These are phyloP conservation scores for Talaromyces pinophilus DNA, from an alignment of 2,329 filamentous ascomycete species.

Conservation along the genomic window DNA sequence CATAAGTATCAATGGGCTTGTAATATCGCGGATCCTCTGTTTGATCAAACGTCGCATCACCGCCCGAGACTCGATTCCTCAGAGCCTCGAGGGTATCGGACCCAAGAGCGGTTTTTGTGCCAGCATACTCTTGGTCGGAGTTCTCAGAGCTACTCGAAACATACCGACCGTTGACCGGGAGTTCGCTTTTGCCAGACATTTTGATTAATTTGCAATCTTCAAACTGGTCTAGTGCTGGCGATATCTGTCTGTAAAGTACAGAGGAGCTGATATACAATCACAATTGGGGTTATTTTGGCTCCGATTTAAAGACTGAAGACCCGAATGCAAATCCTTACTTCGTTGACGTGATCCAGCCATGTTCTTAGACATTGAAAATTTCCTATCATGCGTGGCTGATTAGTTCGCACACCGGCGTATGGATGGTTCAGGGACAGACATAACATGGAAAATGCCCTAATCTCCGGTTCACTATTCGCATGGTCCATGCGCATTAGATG, in stretches of 20 bases:
- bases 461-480: neutral
- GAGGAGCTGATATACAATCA: neutral
- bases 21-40: conserved; percentile 40
- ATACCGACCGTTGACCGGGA: conserved; percentile 3
- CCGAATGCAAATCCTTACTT: neutral
- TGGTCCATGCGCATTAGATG: neutral
- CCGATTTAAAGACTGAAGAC: neutral
- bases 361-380: neutral
- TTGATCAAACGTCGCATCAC: conserved; percentile 38
- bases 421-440: neutral
- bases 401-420: neutral
- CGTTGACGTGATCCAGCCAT: conserved; percentile 16
- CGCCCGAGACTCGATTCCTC: conserved; percentile 12
- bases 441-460: neutral
- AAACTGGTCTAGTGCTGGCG: neutral
- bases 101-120: conserved; percentile 17
- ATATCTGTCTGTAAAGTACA: neutral
- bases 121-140: conserved; percentile 8
- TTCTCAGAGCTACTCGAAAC: conserved; percentile 7
- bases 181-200: conserved; percentile 15
- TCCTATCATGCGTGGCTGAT: neutral
- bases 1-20: conserved; percentile 46
- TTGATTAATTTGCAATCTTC: neutral
- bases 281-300: neutral
- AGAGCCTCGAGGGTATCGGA: conserved; percentile 10